Percentiles rank a stretch among this genome's conserved stretches.
phyloP scores from a whole-genome alignment of 257 asterid genomes.

The Apocynum venetum region DNA sequence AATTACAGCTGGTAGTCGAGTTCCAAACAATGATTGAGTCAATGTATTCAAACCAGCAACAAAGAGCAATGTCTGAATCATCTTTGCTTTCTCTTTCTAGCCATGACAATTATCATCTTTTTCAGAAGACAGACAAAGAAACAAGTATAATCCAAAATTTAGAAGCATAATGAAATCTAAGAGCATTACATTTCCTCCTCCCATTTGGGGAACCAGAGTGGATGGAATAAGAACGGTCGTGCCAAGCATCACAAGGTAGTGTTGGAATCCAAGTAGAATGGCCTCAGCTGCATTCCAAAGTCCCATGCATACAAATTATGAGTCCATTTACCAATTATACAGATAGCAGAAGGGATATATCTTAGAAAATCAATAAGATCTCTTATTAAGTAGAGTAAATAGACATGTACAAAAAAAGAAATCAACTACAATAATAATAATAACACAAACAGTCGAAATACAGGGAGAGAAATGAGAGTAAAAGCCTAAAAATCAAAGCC shows the following conservation, averaged over 20 bases:
- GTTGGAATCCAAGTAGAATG: constrained; percentile 88
- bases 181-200: constrained; percentile 70
- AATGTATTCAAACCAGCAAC: constrained; percentile 90
- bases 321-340: not conserved
- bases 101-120: constrained; percentile 3
- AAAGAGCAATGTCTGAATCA: constrained; percentile 88
- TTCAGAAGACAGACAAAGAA: not conserved
- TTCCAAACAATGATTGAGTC: constrained; percentile 71
- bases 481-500: not conserved
- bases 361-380: not conserved
- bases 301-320: not conserved
- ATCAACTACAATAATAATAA: no score
- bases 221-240: constrained; percentile 90
- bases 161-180: not conserved
- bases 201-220: constrained; percentile 78
- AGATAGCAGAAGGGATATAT: not conserved
- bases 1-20: constrained; percentile 78
- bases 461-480: not conserved
- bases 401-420: not conserved
- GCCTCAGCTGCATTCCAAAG: constrained; percentile 81
- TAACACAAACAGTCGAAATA: not conserved
- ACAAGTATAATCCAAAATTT: not conserved
- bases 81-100: constrained; percentile 76
- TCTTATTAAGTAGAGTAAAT: no score
- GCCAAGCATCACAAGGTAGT: constrained; percentile 97